A percentile compares a stretch with the other conserved stretches of the same genome.
Conservation (phyloP, 345 rosid genomes). For the Corchorus capsularis region DNA sequence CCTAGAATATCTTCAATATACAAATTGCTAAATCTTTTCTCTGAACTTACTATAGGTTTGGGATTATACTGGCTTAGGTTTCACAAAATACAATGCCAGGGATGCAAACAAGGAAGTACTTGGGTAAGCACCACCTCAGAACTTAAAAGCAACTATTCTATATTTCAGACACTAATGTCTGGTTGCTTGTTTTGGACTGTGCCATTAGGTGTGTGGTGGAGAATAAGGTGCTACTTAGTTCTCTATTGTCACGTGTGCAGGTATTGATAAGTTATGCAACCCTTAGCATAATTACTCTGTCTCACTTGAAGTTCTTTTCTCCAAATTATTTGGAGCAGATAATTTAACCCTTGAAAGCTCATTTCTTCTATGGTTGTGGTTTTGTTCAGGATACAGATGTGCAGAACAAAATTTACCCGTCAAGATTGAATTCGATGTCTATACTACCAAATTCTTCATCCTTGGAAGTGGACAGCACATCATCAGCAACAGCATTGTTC, state of each 20-base stretch:
- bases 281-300: neutral
- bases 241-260: slow-evolving; percentile 71
- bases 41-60: slow-evolving; percentile 59
- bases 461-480: slow-evolving; percentile 38
- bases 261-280: slow-evolving; percentile 35
- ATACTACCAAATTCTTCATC: slow-evolving; percentile 55
- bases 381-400: slow-evolving; percentile 64
- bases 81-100: slow-evolving; percentile 74
- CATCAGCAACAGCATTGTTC: slow-evolving; percentile 44
- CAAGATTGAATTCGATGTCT: slow-evolving; percentile 75
- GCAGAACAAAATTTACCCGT: slow-evolving; percentile 65
- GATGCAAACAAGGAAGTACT: slow-evolving; percentile 71
- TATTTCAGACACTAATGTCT: slow-evolving; percentile 12
- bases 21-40: slow-evolving; percentile 3
- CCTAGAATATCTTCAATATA: neutral
- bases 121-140: slow-evolving; percentile 55
- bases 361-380: neutral
- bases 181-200: slow-evolving; percentile 25
- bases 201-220: slow-evolving; percentile 86
- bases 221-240: slow-evolving; percentile 88
- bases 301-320: neutral
- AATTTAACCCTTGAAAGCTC: neutral
- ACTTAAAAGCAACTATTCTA: neutral
- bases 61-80: slow-evolving; percentile 97
- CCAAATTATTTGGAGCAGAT: neutral